These are phyloP conservation scores for Puccinia brachypodii DNA, from an alignment of 1,284 basidiomycete genomes.

Conservation along the genomic window DNA sequence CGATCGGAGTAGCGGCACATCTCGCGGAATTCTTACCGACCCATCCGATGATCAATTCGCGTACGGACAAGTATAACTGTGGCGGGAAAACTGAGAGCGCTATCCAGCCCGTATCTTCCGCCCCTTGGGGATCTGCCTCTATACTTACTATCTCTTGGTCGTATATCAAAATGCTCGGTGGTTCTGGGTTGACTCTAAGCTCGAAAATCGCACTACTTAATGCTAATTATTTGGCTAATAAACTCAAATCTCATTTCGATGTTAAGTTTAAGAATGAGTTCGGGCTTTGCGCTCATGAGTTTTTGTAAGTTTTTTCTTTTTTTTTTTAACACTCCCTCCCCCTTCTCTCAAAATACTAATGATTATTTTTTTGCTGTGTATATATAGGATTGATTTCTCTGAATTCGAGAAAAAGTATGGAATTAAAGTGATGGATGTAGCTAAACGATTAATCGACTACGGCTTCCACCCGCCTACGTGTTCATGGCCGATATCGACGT, in stretches of 20 bases:
- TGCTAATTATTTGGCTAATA: slow-evolving; percentile 94
- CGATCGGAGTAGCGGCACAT: slow-evolving; percentile 91
- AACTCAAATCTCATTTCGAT: slow-evolving; percentile 80
- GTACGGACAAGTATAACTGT: slow-evolving; percentile 60
- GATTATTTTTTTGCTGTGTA: no score
- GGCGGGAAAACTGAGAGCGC: slow-evolving; percentile 59
- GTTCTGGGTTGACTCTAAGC: not conserved
- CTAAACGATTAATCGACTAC: slow-evolving; percentile 79
- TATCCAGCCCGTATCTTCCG: slow-evolving; percentile 85
- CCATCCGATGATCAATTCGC: slow-evolving; percentile 75
- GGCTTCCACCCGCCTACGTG: slow-evolving; percentile 89
- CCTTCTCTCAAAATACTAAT: not conserved
- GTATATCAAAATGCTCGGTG: slow-evolving; percentile 68
- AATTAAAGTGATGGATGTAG: slow-evolving; percentile 90
- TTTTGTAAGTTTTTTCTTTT: slow-evolving; percentile 60
- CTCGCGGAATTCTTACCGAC: slow-evolving; percentile 90
- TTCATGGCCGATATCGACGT: slow-evolving; percentile 90
- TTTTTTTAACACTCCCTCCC: not conserved
- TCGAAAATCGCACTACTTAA: slow-evolving; percentile 85
- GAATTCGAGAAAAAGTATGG: slow-evolving; percentile 88
- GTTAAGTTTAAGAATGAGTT: slow-evolving; percentile 87
- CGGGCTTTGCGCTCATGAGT: slow-evolving; percentile 89
- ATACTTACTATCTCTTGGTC: slow-evolving; percentile 98
- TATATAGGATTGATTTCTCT: slow-evolving; percentile 72
- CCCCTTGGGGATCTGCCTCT: slow-evolving; percentile 89